Conservation (phyloP, 2,329 filamentous ascomycete species). For the Pestalotiopsis sp. region DNA sequence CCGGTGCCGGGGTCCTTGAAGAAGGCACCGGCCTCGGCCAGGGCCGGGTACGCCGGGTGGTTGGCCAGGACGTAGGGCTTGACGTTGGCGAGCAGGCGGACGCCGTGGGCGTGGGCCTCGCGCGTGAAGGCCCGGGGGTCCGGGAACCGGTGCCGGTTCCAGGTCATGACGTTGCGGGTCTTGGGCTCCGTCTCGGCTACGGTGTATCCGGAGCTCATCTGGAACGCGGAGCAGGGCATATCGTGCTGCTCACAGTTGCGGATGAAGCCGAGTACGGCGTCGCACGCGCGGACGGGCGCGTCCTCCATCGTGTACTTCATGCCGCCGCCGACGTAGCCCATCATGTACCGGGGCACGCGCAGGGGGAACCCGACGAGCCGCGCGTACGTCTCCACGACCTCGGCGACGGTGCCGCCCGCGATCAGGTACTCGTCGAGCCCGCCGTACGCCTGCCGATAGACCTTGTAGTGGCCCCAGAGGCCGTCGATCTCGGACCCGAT, state of each 20-base stretch:
- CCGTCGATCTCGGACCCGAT: slow-evolving; percentile 76
- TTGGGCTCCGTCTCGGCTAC: slow-evolving; percentile 69
- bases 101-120: slow-evolving; percentile 64
- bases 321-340: slow-evolving; percentile 71
- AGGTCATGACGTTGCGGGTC: slow-evolving; percentile 71
- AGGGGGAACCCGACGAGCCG: slow-evolving; percentile 69
- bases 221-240: slow-evolving; percentile 72
- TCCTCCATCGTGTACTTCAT: slow-evolving; percentile 57
- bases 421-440: slow-evolving; percentile 74
- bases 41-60: slow-evolving; percentile 67
- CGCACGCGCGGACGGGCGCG: slow-evolving; percentile 49
- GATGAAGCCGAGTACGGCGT: slow-evolving; percentile 64
- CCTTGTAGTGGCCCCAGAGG: slow-evolving; percentile 75
- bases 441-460: slow-evolving; percentile 72
- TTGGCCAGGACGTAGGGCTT: slow-evolving; percentile 72
- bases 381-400: slow-evolving; percentile 68
- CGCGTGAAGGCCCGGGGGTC: slow-evolving; percentile 66
- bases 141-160: slow-evolving; percentile 72
- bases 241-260: slow-evolving; percentile 63
- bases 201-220: slow-evolving; percentile 75
- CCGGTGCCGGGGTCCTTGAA: slow-evolving; percentile 62
- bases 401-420: slow-evolving; percentile 65
- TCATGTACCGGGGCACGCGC: slow-evolving; percentile 71
- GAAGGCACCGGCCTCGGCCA: slow-evolving; percentile 61
- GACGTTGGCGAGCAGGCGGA: slow-evolving; percentile 71